Percentiles rank a stretch among this genome's conserved stretches.
These are phyloP conservation scores for Xylariaceae sp. DNA, from an alignment of 2,329 filamentous ascomycete genomes.

Conservation along the genomic window DNA sequence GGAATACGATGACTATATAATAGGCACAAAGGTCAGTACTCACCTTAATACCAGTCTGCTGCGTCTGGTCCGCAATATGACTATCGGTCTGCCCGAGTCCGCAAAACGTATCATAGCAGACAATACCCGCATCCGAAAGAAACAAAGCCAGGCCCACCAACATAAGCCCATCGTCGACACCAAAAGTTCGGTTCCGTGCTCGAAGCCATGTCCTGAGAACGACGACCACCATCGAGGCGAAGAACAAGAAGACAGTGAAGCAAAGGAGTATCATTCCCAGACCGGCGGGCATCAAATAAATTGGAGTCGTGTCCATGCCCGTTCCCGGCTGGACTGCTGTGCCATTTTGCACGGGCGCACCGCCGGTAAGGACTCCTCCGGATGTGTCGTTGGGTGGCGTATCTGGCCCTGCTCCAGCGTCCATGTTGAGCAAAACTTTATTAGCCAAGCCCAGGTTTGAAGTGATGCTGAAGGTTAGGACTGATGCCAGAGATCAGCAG, in stretches of 20 bases:
- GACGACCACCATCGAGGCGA: neutral
- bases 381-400: too few species aligned
- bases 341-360: too few species aligned
- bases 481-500: too few species aligned
- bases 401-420: too few species aligned
- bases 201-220: neutral
- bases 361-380: too few species aligned
- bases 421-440: too few species aligned
- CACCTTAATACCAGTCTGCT: neutral
- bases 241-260: neutral
- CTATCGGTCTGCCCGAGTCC: neutral
- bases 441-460: too few species aligned
- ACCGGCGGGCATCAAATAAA: neutral
- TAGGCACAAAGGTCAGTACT: neutral
- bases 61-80: neutral
- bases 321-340: too few species aligned
- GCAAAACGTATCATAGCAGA: neutral
- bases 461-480: too few species aligned
- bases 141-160: neutral
- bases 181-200: neutral
- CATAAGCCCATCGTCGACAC: conserved; percentile 1
- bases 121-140: neutral
- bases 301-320: neutral
- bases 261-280: neutral
- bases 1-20: neutral